phyloP scores from a whole-genome alignment of 805 yeast genomes.

The Candida taoyuanica region DNA sequence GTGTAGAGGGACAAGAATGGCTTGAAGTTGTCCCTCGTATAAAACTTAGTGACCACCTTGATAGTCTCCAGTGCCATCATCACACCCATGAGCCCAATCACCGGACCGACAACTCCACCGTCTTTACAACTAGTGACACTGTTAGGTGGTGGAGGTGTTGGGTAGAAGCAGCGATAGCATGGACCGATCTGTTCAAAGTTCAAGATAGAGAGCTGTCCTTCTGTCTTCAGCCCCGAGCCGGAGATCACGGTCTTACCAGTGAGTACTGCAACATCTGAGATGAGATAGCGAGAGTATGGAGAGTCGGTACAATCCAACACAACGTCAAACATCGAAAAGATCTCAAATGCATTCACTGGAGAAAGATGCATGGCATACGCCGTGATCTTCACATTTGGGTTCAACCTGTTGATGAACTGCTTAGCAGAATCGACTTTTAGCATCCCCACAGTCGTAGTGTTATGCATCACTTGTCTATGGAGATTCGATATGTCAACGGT shows the following conservation, averaged over 20 bases:
- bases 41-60: conserved; percentile 59
- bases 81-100: conserved; percentile 87
- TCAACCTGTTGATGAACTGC: conserved; percentile 44
- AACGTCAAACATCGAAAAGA: conserved; percentile 63
- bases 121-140: conserved; percentile 83
- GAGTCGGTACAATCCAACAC: conserved; percentile 94
- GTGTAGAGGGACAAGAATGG: conserved; percentile 70
- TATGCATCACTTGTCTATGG: conserved; percentile 85
- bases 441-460: conserved; percentile 59
- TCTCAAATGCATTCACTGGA: conserved; percentile 54
- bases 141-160: conserved; percentile 82
- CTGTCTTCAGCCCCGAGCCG: conserved; percentile 87
- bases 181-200: conserved; percentile 72
- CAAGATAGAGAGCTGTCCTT: conserved; percentile 81
- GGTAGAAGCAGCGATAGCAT: conserved; percentile 91
- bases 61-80: conserved; percentile 87
- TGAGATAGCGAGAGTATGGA: conserved; percentile 79
- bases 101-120: conserved; percentile 93
- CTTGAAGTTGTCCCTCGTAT: conserved; percentile 46
- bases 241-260: conserved; percentile 71
- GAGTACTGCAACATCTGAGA: conserved; percentile 78
- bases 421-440: conserved; percentile 79
- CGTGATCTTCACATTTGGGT: conserved; percentile 59
- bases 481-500: conserved; percentile 77
- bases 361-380: conserved; percentile 50